A percentile compares a stretch with the other conserved stretches of the same genome.
These are phyloP conservation scores for Epichloe festucae DNA, from an alignment of 2,329 filamentous ascomycete genomes.

Conservation along the genomic window DNA sequence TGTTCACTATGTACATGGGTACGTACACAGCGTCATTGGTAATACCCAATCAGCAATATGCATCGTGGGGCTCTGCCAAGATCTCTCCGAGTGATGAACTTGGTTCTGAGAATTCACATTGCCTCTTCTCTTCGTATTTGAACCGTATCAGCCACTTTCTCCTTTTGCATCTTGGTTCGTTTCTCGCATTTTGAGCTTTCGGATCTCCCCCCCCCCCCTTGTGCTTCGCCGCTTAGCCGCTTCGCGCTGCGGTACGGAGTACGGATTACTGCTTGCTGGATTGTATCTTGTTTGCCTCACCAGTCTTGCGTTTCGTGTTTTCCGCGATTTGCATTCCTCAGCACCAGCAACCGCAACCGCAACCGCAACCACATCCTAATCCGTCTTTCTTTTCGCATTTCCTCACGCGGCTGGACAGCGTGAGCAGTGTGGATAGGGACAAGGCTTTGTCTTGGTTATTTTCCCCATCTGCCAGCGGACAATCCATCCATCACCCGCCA, in stretches of 20 bases:
- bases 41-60: background rate
- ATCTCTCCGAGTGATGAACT: background rate
- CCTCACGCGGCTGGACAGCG: constrained; percentile 4
- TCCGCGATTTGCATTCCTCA: background rate
- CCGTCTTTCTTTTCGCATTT: constrained; percentile 1
- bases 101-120: too few relatives aligned
- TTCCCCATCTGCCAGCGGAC: background rate
- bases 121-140: background rate
- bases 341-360: background rate
- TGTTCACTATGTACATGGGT: background rate
- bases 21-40: background rate
- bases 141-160: background rate
- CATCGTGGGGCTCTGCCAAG: background rate
- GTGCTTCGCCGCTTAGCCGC: background rate
- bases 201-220: background rate
- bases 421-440: background rate
- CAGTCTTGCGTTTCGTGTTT: background rate
- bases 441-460: background rate
- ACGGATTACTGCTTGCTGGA: too few relatives aligned
- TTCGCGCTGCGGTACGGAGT: too few relatives aligned
- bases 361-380: background rate
- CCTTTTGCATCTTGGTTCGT: background rate
- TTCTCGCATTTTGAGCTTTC: background rate
- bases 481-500: background rate
- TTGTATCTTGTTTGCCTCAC: background rate